Evolutionary conservation across 192 early-diverging fungal species (phyloP).

Genomic region (Gonapodya prolifera): DNA sequence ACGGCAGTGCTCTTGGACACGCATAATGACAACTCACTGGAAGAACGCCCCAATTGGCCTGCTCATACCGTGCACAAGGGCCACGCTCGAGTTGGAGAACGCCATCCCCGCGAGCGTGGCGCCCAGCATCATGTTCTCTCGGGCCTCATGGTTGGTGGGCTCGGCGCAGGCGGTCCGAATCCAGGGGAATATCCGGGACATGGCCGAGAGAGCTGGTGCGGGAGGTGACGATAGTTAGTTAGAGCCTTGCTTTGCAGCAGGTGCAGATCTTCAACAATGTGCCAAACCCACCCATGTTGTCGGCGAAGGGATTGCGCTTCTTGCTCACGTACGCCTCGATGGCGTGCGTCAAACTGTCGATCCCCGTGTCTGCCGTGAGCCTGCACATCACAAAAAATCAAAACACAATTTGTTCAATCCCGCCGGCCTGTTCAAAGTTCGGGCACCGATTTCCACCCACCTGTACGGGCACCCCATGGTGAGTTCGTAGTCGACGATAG

Average conservation of each 20-base stretch:
- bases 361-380: conserved; percentile 10
- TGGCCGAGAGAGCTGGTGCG: not conserved
- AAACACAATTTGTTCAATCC: not conserved
- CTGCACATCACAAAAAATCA: not conserved
- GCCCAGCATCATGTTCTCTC: conserved; percentile 10
- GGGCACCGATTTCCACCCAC: not conserved
- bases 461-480: conserved; percentile 5
- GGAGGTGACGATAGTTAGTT: too few relatives aligned
- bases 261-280: too few relatives aligned
- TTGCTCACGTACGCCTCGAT: conserved; percentile 12
- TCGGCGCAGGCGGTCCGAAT: conserved; percentile 7
- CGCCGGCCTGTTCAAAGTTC: too few relatives aligned
- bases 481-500: conserved; percentile 11
- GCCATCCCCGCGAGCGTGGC: conserved; percentile 9
- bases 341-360: conserved; percentile 11
- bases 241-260: too few relatives aligned
- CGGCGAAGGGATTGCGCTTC: not conserved
- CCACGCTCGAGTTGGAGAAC: conserved; percentile 7
- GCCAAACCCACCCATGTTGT: not conserved
- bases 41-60: conserved; percentile 5
- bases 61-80: conserved; percentile 9
- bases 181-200: not conserved
- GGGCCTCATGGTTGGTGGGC: conserved; percentile 5
- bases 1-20: not conserved
- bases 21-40: conserved; percentile 4